phyloP scores from a whole-genome alignment of 1,284 basidiomycete species.

The Trametes versicolor region DNA sequence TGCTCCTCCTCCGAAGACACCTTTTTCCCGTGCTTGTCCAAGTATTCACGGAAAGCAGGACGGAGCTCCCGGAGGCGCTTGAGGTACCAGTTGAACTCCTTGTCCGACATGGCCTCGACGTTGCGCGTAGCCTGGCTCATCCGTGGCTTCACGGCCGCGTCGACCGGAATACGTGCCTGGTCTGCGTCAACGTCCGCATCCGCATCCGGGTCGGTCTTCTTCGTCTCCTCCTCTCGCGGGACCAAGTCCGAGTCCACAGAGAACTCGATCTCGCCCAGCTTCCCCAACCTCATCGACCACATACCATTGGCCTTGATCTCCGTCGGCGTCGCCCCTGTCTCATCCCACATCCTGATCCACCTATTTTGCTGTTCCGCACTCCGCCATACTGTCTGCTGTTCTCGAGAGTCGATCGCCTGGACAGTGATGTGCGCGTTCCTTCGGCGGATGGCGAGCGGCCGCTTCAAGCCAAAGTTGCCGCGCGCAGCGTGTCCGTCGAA shows the following conservation, averaged over 20 bases:
- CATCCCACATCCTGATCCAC: constrained; percentile 72
- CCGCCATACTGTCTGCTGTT: constrained; percentile 81
- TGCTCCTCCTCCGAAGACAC: constrained; percentile 38
- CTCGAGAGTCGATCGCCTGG: constrained; percentile 69
- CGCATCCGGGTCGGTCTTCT: constrained; percentile 4
- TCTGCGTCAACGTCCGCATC: constrained; percentile 21
- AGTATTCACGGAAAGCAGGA: constrained; percentile 61
- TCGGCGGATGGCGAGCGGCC: constrained; percentile 69
- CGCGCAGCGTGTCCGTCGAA: constrained; percentile 73
- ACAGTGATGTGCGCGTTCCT: constrained; percentile 69
- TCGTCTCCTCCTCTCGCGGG: constrained; percentile 24
- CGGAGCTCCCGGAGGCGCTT: constrained; percentile 62
- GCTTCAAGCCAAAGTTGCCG: constrained; percentile 84
- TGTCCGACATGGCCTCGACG: constrained; percentile 48
- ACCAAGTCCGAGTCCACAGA: constrained; percentile 62
- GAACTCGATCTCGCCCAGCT: constrained; percentile 45
- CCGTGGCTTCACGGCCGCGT: constrained; percentile 48
- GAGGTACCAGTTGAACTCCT: constrained; percentile 68
- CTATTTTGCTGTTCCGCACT: constrained; percentile 68
- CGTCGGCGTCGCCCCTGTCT: constrained; percentile 60
- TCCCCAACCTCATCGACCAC: constrained; percentile 51
- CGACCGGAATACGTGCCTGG: constrained; percentile 25
- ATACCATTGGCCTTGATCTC: constrained; percentile 30
- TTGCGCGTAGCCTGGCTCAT: constrained; percentile 41
- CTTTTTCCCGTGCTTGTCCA: constrained; percentile 42